Percentiles rank a stretch among this genome's conserved stretches.
These are phyloP conservation scores for Kondoa subrosea DNA, from an alignment of 768 basidiomycete genomes.

Conservation along the genomic window DNA sequence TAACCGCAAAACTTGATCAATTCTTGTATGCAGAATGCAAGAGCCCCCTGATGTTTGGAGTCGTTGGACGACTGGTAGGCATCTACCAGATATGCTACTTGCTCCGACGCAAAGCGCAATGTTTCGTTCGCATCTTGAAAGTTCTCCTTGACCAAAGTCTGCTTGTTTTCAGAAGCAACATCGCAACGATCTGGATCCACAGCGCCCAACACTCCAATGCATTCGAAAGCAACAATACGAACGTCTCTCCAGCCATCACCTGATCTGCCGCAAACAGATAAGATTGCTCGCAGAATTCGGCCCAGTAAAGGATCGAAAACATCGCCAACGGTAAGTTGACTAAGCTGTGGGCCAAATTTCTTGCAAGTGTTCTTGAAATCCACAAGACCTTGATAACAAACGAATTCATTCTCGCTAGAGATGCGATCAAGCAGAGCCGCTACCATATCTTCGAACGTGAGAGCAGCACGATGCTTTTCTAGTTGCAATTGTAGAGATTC, in stretches of 20 bases:
- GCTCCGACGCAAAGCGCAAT: constrained; percentile 59
- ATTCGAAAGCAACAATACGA: constrained; percentile 62
- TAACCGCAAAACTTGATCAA: constrained; percentile 74
- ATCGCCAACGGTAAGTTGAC: constrained; percentile 50
- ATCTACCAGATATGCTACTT: constrained; percentile 72
- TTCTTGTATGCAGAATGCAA: constrained; percentile 85
- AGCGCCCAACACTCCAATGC: constrained; percentile 78
- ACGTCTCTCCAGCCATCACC: constrained; percentile 54
- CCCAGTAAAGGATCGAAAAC: constrained; percentile 63
- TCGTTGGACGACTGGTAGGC: constrained; percentile 89
- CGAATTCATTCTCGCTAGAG: constrained; percentile 59
- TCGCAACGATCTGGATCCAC: constrained; percentile 87
- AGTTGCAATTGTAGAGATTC: constrained; percentile 26
- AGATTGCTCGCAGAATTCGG: constrained; percentile 47
- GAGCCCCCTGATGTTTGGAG: constrained; percentile 69
- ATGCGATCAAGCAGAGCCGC: constrained; percentile 55
- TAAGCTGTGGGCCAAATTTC: neutral
- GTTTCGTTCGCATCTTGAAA: constrained; percentile 65
- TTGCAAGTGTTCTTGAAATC: constrained; percentile 51
- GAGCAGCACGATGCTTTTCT: constrained; percentile 34
- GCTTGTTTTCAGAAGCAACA: constrained; percentile 42
- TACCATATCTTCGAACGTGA: constrained; percentile 44
- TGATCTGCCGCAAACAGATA: constrained; percentile 57
- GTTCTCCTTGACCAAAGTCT: constrained; percentile 59
- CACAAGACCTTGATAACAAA: constrained; percentile 52